Conservation (phyloP, 225 moss, liverwort and hornwort species). For the Marchantia paleacea region DNA sequence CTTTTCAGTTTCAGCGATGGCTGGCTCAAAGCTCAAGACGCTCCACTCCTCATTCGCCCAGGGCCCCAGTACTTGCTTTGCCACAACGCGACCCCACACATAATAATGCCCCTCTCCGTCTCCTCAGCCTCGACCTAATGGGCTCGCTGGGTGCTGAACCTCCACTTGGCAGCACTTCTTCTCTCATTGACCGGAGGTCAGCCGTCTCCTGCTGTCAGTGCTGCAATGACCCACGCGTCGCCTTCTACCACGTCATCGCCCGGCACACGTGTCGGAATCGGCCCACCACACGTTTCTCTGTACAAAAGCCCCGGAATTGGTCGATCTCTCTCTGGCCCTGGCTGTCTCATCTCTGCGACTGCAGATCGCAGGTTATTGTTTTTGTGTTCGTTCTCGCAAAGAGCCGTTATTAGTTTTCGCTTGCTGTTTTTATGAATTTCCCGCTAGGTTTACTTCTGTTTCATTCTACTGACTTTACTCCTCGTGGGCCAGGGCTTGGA, state of each 20-base stretch:
- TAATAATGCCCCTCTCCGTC: background rate
- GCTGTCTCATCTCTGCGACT: no score
- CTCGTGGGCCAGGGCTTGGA: no score
- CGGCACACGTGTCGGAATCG: background rate
- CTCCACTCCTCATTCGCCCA: background rate
- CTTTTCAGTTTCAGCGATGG: background rate
- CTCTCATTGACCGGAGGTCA: background rate
- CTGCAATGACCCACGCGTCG: background rate
- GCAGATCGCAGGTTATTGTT: no score
- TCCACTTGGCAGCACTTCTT: constrained; percentile 22
- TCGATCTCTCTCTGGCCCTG: no score
- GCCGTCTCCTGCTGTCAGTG: background rate
- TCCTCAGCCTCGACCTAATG: background rate
- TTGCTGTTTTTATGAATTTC: no score
- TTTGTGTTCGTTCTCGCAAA: no score
- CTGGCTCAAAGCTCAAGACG: background rate
- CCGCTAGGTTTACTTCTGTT: no score
- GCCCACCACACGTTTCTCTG: background rate
- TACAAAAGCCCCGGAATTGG: no score
- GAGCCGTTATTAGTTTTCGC: no score
- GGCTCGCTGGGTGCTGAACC: background rate
- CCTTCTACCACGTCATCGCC: background rate
- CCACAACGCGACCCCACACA: background rate
- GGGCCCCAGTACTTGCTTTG: background rate
- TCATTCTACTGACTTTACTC: no score